Conservation (phyloP, 192 early-diverging fungal genomes). For the Thamnidium elegans region DNA sequence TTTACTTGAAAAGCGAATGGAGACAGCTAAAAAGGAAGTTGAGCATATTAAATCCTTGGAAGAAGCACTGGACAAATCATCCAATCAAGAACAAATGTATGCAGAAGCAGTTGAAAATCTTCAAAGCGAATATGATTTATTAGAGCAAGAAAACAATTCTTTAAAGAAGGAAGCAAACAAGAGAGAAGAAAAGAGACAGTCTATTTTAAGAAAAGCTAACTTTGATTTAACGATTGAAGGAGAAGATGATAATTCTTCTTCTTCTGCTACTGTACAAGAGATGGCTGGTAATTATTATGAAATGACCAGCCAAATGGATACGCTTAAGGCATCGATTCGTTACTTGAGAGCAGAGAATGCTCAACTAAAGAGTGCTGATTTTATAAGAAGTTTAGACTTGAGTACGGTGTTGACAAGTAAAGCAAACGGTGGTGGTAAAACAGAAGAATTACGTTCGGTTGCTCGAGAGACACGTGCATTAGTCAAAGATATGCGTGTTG, state of each 20-base stretch:
- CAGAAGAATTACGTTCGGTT: constrained; percentile 30
- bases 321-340: constrained; percentile 71
- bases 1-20: constrained; percentile 78
- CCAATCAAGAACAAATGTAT: constrained; percentile 63
- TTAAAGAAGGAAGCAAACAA: constrained; percentile 40
- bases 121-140: constrained; percentile 63
- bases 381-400: constrained; percentile 41
- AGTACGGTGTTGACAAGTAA: background rate
- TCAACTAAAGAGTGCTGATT: constrained; percentile 66
- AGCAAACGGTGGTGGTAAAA: background rate
- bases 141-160: constrained; percentile 66
- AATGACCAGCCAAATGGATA: constrained; percentile 53
- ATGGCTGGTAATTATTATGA: constrained; percentile 20
- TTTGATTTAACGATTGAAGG: constrained; percentile 14
- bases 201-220: constrained; percentile 9
- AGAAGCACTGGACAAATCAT: constrained; percentile 51
- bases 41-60: constrained; percentile 63
- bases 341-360: constrained; percentile 82
- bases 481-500: constrained; percentile 43
- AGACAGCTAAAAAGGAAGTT: constrained; percentile 61
- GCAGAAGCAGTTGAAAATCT: constrained; percentile 70
- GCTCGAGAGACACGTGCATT: constrained; percentile 48
- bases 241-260: background rate
- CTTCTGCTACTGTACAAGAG: background rate
- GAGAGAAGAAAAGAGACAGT: constrained; percentile 20